Percentiles rank a stretch among this genome's conserved stretches.
phyloP scores from a whole-genome alignment of 2,329 filamentous ascomycete species.

The Xenosphaeropsis pyriputrescens region DNA sequence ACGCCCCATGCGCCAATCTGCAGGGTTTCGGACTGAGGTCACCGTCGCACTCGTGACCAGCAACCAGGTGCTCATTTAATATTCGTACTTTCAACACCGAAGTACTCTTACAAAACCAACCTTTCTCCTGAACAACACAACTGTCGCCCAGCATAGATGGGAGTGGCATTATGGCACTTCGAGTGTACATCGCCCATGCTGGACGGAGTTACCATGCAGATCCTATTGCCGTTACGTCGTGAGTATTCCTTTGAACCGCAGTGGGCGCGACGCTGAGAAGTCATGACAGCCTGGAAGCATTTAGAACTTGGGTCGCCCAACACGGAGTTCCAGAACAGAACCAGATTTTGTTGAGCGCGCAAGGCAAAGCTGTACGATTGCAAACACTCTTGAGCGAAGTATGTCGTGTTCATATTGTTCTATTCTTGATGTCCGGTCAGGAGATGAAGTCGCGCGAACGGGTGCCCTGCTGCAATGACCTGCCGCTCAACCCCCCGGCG shows the following conservation, averaged over 20 bases:
- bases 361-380: slow-evolving; percentile 35
- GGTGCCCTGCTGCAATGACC: too few relatives aligned
- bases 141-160: too few relatives aligned
- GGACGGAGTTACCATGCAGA: slow-evolving; percentile 76
- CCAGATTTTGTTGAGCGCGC: slow-evolving; percentile 75
- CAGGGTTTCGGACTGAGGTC: too few relatives aligned
- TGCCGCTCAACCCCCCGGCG: neutral
- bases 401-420: slow-evolving; percentile 12
- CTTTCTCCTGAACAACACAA: too few relatives aligned
- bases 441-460: too few relatives aligned
- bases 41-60: too few relatives aligned
- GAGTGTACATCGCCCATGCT: slow-evolving; percentile 85
- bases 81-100: too few relatives aligned
- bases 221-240: slow-evolving; percentile 61
- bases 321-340: slow-evolving; percentile 62
- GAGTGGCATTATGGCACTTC: slow-evolving; percentile 53
- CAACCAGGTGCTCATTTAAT: too few relatives aligned
- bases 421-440: too few relatives aligned
- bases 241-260: slow-evolving; percentile 20
- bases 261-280: slow-evolving; percentile 8
- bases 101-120: too few relatives aligned
- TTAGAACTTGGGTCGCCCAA: slow-evolving; percentile 67
- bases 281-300: slow-evolving; percentile 56
- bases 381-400: slow-evolving; percentile 73
- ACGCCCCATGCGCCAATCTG: too few relatives aligned